Evolutionary conservation across 2,329 filamentous ascomycete species (phyloP).

Genomic region (Xylaria sp.): DNA sequence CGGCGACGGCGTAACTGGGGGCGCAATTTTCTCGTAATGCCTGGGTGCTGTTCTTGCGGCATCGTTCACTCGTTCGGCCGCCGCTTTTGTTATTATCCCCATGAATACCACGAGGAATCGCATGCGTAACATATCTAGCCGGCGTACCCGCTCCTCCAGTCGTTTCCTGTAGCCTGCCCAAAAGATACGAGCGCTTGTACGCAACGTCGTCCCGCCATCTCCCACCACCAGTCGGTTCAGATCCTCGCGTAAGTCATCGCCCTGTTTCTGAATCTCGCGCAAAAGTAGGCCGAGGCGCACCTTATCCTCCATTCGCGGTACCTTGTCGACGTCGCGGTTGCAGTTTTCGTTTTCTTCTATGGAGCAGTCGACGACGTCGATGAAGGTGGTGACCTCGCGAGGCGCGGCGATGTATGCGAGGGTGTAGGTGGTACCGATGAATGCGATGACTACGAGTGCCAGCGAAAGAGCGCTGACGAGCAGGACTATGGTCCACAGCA

Average conservation of each 20-base stretch:
- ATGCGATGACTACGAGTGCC: constrained; percentile 64
- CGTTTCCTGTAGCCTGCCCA: constrained; percentile 67
- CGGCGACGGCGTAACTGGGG: constrained; percentile 42
- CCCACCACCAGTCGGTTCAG: constrained; percentile 63
- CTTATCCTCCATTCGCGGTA: constrained; percentile 71
- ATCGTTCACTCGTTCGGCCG: constrained; percentile 51
- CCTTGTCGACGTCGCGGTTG: constrained; percentile 67
- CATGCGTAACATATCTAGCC: constrained; percentile 71
- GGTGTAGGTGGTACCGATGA: constrained; percentile 64
- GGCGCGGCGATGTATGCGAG: constrained; percentile 69
- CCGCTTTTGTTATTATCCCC: constrained; percentile 63
- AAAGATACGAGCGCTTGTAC: constrained; percentile 62
- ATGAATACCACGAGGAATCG: constrained; percentile 73
- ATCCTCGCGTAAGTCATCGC: constrained; percentile 71
- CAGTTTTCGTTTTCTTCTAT: constrained; percentile 73
- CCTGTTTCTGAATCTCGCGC: constrained; percentile 69
- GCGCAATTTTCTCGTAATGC: constrained; percentile 49
- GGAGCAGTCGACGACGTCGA: constrained; percentile 71
- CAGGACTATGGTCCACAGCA: constrained; percentile 68
- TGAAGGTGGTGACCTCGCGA: constrained; percentile 66
- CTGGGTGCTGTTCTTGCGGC: constrained; percentile 44
- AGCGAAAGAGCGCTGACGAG: constrained; percentile 68
- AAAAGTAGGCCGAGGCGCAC: constrained; percentile 67
- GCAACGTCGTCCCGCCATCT: constrained; percentile 59
- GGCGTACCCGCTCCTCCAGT: constrained; percentile 67